A percentile compares a stretch with the other conserved stretches of the same genome.
Conservation (phyloP, 2,329 filamentous ascomycete genomes). For the Pyrenochaeta sp. region DNA sequence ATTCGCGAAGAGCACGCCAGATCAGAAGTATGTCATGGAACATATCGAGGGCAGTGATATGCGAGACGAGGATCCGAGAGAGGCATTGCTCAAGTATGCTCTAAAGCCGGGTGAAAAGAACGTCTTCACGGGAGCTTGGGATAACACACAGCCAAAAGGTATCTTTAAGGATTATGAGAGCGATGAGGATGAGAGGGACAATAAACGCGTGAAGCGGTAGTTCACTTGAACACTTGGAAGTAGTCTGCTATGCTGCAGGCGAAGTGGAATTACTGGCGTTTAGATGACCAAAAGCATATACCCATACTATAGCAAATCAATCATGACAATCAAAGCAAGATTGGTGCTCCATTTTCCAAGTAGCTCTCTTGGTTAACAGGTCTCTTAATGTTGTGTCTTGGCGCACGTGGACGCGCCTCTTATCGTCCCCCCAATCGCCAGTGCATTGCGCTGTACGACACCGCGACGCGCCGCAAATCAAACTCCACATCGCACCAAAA, state of each 20-base stretch:
- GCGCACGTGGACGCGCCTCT: slow-evolving; percentile 10
- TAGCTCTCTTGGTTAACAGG: neutral
- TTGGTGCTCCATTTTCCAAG: neutral
- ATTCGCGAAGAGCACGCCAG: slow-evolving; percentile 88
- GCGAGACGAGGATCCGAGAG: slow-evolving; percentile 94
- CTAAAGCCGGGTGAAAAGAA: slow-evolving; percentile 92
- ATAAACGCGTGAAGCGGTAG: slow-evolving; percentile 57
- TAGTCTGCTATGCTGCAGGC: slow-evolving; percentile 1
- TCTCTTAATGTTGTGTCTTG: slow-evolving; percentile 7
- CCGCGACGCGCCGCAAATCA: slow-evolving; percentile 21
- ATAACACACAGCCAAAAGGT: slow-evolving; percentile 87
- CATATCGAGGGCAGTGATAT: slow-evolving; percentile 90
- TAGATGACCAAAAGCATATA: slow-evolving; percentile 13
- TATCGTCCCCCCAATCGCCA: slow-evolving; percentile 10
- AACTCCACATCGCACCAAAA: slow-evolving; percentile 8
- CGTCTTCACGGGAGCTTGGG: slow-evolving; percentile 93
- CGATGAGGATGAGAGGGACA: slow-evolving; percentile 77
- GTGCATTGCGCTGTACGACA: slow-evolving; percentile 16
- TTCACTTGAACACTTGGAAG: too few relatives aligned
- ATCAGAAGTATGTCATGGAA: slow-evolving; percentile 86
- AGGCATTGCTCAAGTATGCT: slow-evolving; percentile 93
- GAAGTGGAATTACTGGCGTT: slow-evolving; percentile 18
- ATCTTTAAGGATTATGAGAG: slow-evolving; percentile 91
- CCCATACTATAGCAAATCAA: slow-evolving; percentile 6
- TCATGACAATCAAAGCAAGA: neutral